phyloP scores from a whole-genome alignment of 192 early-diverging fungal genomes.

The Coemansia sp. region DNA sequence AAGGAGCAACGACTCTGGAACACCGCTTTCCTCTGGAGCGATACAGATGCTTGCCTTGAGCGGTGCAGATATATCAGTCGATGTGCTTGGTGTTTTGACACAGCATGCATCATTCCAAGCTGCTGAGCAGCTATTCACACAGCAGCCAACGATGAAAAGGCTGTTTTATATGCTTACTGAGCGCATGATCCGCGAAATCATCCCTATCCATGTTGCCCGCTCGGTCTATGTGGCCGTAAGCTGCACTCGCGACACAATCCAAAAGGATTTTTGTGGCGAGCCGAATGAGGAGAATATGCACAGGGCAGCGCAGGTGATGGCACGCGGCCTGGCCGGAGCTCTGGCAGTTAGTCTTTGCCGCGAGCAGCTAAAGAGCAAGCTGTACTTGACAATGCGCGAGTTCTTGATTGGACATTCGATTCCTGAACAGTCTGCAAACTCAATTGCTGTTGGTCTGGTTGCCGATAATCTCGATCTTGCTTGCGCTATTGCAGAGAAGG shows the following conservation, averaged over 20 bases:
- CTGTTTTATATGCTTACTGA: conserved; percentile 88
- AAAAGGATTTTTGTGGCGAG: conserved; percentile 96
- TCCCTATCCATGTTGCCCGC: conserved; percentile 87
- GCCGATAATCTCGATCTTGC: conserved; percentile 93
- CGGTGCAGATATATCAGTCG: conserved; percentile 43
- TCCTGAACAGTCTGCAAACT: conserved; percentile 64
- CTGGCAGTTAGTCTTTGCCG: conserved; percentile 91
- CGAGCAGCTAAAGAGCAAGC: conserved; percentile 86
- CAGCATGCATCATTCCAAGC: conserved; percentile 71
- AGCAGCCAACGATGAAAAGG: conserved; percentile 84
- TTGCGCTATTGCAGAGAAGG: conserved; percentile 92
- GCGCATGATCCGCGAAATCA: conserved; percentile 85
- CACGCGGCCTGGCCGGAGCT: conserved; percentile 83
- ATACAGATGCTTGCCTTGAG: conserved; percentile 40
- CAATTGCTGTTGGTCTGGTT: conserved; percentile 80
- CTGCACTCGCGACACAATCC: conserved; percentile 86
- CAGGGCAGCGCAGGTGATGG: conserved; percentile 93
- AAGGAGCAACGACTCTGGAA: not conserved
- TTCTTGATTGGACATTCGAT: conserved; percentile 48
- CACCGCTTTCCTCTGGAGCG: conserved; percentile 1
- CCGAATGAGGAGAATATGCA: conserved; percentile 92
- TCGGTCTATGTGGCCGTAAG: conserved; percentile 91
- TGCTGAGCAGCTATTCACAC: conserved; percentile 73
- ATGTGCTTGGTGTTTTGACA: conserved; percentile 47
- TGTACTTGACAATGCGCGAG: conserved; percentile 58